These are phyloP conservation scores for Calonectria honghensis DNA, from an alignment of 2,329 filamentous ascomycete species.

Conservation along the genomic window DNA sequence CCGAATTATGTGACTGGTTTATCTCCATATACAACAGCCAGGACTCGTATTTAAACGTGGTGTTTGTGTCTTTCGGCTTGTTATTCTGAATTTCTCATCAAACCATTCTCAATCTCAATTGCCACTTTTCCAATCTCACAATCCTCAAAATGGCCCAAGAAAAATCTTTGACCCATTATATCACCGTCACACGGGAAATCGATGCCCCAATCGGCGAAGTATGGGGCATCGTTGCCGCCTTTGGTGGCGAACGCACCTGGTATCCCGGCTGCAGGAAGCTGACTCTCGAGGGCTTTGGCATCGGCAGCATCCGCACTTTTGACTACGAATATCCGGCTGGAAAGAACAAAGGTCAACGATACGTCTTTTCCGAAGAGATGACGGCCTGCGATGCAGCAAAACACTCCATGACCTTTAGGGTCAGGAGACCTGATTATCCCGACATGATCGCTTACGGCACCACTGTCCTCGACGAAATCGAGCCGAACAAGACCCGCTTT, in stretches of 20 bases:
- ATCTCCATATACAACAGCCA: neutral
- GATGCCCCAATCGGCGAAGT: constrained; percentile 26
- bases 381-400: constrained; percentile 4
- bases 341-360: constrained; percentile 23
- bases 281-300: constrained; percentile 6
- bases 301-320: constrained; percentile 26
- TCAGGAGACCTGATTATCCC: constrained; percentile 25
- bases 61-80: neutral
- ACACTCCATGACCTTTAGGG: constrained; percentile 28
- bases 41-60: neutral
- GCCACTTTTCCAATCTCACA: neutral
- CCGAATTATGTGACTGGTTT: neutral
- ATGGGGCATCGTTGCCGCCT: constrained; percentile 20
- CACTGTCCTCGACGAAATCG: constrained; percentile 11
- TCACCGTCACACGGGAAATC: constrained; percentile 27
- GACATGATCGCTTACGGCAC: constrained; percentile 31
- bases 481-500: constrained; percentile 20
- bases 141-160: neutral
- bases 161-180: neutral
- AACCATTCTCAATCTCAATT: neutral
- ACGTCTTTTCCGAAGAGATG: constrained; percentile 26
- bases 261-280: constrained; percentile 22
- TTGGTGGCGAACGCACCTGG: constrained; percentile 17
- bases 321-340: constrained; percentile 28
- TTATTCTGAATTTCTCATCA: neutral